phyloP scores from a whole-genome alignment of 441 rosid species.

The Pelargonium australe region DNA sequence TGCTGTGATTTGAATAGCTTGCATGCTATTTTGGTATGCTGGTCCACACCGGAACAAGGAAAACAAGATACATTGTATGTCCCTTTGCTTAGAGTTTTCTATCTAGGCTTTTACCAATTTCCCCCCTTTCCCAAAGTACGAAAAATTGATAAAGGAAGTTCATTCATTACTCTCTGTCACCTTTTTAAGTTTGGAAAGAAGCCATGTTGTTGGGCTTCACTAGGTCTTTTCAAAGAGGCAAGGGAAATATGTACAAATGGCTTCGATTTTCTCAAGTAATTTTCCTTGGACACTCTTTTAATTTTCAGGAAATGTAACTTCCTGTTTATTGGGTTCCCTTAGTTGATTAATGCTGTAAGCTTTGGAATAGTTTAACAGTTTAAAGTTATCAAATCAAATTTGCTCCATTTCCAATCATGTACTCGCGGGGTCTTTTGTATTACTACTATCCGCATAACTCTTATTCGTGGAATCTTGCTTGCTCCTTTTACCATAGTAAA shows the following conservation, averaged over 20 bases:
- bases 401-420: neutral
- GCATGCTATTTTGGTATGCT: neutral
- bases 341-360: neutral
- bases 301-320: neutral
- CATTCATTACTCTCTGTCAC: too few species aligned
- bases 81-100: too few species aligned
- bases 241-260: too few species aligned
- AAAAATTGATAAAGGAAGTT: too few species aligned
- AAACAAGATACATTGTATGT: too few species aligned
- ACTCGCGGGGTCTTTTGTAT: neutral
- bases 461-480: neutral
- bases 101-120: too few species aligned
- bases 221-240: too few species aligned
- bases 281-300: neutral
- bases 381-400: neutral
- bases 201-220: too few species aligned
- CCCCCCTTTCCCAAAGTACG: too few species aligned
- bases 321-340: neutral
- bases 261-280: neutral
- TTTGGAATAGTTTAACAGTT: neutral
- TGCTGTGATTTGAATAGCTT: too few species aligned
- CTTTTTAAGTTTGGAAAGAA: too few species aligned
- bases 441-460: neutral
- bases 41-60: neutral
- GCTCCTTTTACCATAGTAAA: neutral